Percentiles rank a stretch among this genome's conserved stretches.
Evolutionary conservation across 768 basidiomycete species (phyloP).

Genomic region (Leccinum disarticulatum): DNA sequence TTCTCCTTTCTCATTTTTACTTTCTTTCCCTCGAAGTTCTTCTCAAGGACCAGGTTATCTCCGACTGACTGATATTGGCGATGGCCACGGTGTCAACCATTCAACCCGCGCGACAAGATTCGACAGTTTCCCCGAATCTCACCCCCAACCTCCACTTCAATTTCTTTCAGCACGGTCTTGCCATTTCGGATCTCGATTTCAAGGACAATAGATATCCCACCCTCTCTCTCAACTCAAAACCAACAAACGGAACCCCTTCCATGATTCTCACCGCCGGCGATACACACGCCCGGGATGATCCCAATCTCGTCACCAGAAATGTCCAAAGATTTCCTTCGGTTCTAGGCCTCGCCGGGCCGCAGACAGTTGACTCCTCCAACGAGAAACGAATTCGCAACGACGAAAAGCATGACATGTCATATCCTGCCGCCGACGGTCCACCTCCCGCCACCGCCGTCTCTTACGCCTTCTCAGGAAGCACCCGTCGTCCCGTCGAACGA

Average conservation of each 20-base stretch:
- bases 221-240: conserved; percentile 27
- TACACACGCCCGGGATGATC: conserved; percentile 26
- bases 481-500: conserved; percentile 50
- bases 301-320: conserved; percentile 8
- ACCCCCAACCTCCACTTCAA: conserved; percentile 37
- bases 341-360: conserved; percentile 15
- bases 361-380: conserved; percentile 15
- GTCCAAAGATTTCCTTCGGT: conserved; percentile 16
- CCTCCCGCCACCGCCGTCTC: conserved; percentile 38
- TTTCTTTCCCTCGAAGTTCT: conserved; percentile 11
- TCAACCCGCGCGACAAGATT: conserved; percentile 44
- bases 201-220: conserved; percentile 60
- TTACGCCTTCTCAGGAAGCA: conserved; percentile 44
- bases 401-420: conserved; percentile 19
- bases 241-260: conserved; percentile 25
- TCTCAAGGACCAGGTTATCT: conserved; percentile 22
- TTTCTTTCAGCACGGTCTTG: conserved; percentile 52
- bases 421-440: conserved; percentile 15
- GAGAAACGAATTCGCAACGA: conserved; percentile 27
- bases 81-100: conserved; percentile 52
- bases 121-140: conserved; percentile 29
- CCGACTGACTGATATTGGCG: conserved; percentile 13
- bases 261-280: conserved; percentile 33
- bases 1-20: conserved; percentile 3
- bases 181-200: conserved; percentile 60